A percentile compares a stretch with the other conserved stretches of the same genome.
Evolutionary conservation across 2,329 filamentous ascomycete genomes (phyloP).

Genomic region (Tolypocladium sp.): DNA sequence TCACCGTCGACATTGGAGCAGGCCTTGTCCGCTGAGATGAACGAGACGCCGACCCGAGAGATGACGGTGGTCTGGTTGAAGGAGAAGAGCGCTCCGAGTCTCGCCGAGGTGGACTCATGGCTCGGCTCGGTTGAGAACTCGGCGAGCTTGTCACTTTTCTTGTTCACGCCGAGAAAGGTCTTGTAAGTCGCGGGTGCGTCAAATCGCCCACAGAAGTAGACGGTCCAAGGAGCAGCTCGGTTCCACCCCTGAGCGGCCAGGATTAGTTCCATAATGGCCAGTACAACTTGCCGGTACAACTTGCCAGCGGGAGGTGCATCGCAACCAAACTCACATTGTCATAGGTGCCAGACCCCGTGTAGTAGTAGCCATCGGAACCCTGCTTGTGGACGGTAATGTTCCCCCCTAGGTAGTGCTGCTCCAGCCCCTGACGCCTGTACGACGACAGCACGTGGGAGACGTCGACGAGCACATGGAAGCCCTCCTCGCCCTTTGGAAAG

Average conservation of each 20-base stretch:
- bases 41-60: conserved; percentile 58
- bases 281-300: background rate
- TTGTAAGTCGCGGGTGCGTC: conserved; percentile 33
- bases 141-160: conserved; percentile 18
- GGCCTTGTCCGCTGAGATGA: conserved; percentile 53
- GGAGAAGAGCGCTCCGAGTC: conserved; percentile 43
- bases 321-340: conserved; percentile 38
- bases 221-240: conserved; percentile 49
- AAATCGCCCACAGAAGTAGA: conserved; percentile 56
- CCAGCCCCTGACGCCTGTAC: conserved; percentile 48
- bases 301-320: background rate
- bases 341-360: conserved; percentile 52
- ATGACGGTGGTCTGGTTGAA: conserved; percentile 37
- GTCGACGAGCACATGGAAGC: conserved; percentile 48
- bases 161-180: conserved; percentile 30
- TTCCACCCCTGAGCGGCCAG: conserved; percentile 47
- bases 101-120: conserved; percentile 24
- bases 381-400: conserved; percentile 41
- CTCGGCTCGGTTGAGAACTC: conserved; percentile 20
- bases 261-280: background rate
- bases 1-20: conserved; percentile 49
- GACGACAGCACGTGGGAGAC: conserved; percentile 58
- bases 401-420: conserved; percentile 55
- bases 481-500: conserved; percentile 34
- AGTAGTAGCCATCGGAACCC: conserved; percentile 29